Evolutionary conservation across 805 yeast species (phyloP).

Genomic region (Pichia membranifaciens): DNA sequence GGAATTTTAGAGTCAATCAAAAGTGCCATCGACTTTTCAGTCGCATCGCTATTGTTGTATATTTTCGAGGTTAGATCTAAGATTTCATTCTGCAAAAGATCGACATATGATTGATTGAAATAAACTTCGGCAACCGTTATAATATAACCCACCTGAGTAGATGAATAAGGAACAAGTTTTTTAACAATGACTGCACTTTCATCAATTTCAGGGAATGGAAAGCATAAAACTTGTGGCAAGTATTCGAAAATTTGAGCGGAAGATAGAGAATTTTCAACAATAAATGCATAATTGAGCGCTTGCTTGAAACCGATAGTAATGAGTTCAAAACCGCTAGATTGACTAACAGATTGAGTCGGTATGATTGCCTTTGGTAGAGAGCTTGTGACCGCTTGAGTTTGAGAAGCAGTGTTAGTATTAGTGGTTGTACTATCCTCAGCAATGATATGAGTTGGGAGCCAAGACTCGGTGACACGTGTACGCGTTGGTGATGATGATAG

Average conservation of each 20-base stretch:
- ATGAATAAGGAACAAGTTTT: conserved; percentile 70
- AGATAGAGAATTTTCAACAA: conserved; percentile 63
- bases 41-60: conserved; percentile 52
- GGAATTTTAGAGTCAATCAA: conserved; percentile 73
- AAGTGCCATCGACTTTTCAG: conserved; percentile 51
- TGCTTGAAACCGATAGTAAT: conserved; percentile 75
- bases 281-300: conserved; percentile 78
- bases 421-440: conserved; percentile 11
- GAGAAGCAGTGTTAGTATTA: conserved; percentile 1
- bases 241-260: conserved; percentile 83
- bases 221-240: conserved; percentile 66
- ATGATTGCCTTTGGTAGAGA: conserved; percentile 74
- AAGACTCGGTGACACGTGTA: conserved; percentile 6
- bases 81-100: conserved; percentile 44
- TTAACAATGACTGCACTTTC: conserved; percentile 47
- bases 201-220: conserved; percentile 43
- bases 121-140: conserved; percentile 87
- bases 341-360: conserved; percentile 39
- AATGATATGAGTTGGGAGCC: conserved; percentile 17
- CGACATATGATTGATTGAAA: conserved; percentile 55
- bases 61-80: conserved; percentile 48
- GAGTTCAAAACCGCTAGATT: conserved; percentile 43
- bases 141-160: conserved; percentile 51
- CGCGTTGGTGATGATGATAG: background rate
- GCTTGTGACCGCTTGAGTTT: conserved; percentile 36